These are phyloP conservation scores for Vinca minor DNA, from an alignment of 257 asterid species.

Conservation along the genomic window DNA sequence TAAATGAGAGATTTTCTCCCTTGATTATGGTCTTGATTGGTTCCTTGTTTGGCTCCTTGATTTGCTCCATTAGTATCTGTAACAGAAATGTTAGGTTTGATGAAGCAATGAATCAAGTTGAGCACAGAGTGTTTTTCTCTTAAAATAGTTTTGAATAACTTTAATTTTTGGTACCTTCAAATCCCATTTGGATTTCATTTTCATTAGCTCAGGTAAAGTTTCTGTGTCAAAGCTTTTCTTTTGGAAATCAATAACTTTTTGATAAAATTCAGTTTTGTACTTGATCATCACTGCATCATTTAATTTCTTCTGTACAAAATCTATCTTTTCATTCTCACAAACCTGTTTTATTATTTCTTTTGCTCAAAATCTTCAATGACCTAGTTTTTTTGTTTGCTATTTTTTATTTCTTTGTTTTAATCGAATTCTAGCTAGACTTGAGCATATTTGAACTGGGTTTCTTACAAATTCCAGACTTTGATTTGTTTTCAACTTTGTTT, in stretches of 20 bases:
- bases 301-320: slow-evolving; percentile 72
- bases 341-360: no score
- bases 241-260: slow-evolving; percentile 55
- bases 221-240: slow-evolving; percentile 37
- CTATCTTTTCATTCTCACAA: slow-evolving; percentile 69
- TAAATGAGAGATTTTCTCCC: no score
- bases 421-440: no score
- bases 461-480: no score
- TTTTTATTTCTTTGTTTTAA: no score
- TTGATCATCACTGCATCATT: slow-evolving; percentile 64
- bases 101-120: slow-evolving; percentile 71
- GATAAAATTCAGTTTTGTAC: slow-evolving; percentile 61
- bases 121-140: slow-evolving; percentile 74
- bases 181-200: slow-evolving; percentile 74
- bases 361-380: no score
- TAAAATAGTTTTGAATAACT: slow-evolving; percentile 75
- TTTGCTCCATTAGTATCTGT: no score
- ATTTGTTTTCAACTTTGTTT: no score
- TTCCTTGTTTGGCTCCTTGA: no score
- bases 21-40: no score
- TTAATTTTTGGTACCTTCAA: slow-evolving; percentile 47
- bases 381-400: no score
- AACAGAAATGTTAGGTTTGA: slow-evolving; percentile 81
- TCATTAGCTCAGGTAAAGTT: slow-evolving; percentile 48
- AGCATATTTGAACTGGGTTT: no score